These are phyloP conservation scores for Metarhizium rileyi DNA, from an alignment of 2,329 filamentous ascomycete genomes.

Conservation along the genomic window DNA sequence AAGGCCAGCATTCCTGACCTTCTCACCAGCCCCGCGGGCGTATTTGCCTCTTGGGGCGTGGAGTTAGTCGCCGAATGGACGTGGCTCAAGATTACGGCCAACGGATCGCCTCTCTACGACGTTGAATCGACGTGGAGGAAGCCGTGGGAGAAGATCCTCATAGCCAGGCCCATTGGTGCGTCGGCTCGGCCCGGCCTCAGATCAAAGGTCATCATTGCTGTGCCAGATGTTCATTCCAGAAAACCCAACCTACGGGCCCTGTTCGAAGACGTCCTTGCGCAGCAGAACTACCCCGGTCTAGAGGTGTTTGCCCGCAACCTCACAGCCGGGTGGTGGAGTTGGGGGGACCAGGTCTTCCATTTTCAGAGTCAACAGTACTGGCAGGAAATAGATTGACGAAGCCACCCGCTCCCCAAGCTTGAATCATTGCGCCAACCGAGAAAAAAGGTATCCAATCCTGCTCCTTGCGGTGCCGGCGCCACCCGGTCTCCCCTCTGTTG, in stretches of 20 bases:
- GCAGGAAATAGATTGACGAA: constrained; percentile 13
- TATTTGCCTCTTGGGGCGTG: constrained; percentile 60
- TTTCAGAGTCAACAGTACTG: constrained; percentile 54
- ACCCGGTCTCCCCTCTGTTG: constrained; percentile 10
- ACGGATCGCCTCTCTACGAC: constrained; percentile 54
- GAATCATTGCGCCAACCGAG: neutral
- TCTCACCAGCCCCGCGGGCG: constrained; percentile 36
- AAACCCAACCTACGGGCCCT: constrained; percentile 62
- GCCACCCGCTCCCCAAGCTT: too few species aligned
- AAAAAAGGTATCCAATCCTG: constrained; percentile 13
- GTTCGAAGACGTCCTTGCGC: constrained; percentile 44
- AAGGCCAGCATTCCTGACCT: constrained; percentile 50
- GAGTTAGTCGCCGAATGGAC: constrained; percentile 61
- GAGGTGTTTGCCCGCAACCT: constrained; percentile 70
- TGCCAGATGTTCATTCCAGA: constrained; percentile 68
- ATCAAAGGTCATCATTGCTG: constrained; percentile 52
- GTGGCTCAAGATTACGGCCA: constrained; percentile 63
- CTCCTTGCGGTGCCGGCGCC: constrained; percentile 13
- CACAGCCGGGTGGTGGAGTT: constrained; percentile 67
- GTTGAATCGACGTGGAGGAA: constrained; percentile 57
- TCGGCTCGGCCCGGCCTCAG: constrained; percentile 15
- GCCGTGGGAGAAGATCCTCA: constrained; percentile 65
- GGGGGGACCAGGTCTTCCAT: constrained; percentile 64
- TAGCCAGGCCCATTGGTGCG: constrained; percentile 39
- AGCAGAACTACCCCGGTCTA: constrained; percentile 43